These are phyloP conservation scores for Rhododendron simsii DNA, from an alignment of 148 eudicot species.

Conservation along the genomic window DNA sequence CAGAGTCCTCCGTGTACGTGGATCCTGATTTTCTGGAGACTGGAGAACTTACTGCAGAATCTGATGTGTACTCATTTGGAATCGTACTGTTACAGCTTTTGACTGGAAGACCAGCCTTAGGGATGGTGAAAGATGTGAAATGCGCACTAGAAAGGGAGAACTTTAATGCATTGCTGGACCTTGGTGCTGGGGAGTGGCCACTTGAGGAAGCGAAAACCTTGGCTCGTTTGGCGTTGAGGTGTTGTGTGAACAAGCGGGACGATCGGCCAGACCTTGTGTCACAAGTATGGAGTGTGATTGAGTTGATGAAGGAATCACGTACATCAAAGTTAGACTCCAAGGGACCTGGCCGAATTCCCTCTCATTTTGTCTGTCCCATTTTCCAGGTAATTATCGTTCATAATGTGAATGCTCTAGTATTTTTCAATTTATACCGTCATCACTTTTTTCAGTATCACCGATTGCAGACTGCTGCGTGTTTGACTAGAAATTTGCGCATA, in stretches of 20 bases:
- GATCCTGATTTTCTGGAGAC: constrained; percentile 66
- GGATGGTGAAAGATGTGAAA: constrained; percentile 49
- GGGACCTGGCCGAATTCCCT: constrained; percentile 43
- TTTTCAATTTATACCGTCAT: neutral
- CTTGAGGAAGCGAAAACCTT: constrained; percentile 41
- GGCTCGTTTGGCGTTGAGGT: constrained; percentile 59
- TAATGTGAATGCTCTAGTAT: neutral
- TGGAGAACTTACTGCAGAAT: constrained; percentile 44
- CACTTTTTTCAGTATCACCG: neutral
- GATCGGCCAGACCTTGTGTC: constrained; percentile 60
- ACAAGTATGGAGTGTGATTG: constrained; percentile 53
- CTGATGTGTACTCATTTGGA: constrained; percentile 88
- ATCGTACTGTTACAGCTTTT: constrained; percentile 58
- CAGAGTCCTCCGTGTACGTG: constrained; percentile 33
- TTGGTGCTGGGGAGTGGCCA: constrained; percentile 82
- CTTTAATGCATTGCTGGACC: constrained; percentile 49
- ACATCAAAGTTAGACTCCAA: constrained; percentile 31
- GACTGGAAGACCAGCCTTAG: constrained; percentile 56
- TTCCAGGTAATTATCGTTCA: constrained; percentile 45
- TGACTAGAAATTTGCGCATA: neutral
- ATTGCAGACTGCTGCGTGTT: neutral
- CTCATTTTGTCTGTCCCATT: constrained; percentile 86
- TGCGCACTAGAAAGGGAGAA: constrained; percentile 46
- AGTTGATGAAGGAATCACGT: constrained; percentile 36
- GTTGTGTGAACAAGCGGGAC: constrained; percentile 46